Conservation (phyloP, 768 basidiomycete genomes). For the Suillus plorans region DNA sequence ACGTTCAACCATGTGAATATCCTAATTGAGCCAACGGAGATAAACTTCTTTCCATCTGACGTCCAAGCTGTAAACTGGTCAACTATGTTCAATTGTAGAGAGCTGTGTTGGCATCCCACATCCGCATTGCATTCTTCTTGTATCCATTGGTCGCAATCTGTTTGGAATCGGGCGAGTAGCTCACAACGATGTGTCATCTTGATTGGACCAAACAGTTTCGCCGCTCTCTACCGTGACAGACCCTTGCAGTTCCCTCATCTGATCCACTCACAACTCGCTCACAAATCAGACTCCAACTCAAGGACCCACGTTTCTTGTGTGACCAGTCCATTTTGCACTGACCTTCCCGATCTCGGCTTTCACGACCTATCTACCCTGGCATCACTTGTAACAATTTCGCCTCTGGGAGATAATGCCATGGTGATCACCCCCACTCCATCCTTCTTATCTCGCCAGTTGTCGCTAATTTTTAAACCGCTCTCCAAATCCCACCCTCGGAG, state of each 20-base stretch:
- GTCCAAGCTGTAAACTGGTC: conserved; percentile 1
- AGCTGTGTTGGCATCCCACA: neutral
- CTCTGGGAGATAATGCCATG: neutral
- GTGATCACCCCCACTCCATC: neutral
- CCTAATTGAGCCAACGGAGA: neutral
- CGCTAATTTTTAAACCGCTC: neutral
- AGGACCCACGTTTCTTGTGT: neutral
- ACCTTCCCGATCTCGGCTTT: neutral
- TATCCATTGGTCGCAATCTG: neutral
- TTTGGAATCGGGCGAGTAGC: neutral
- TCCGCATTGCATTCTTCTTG: neutral
- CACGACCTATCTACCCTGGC: neutral
- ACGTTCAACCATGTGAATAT: neutral
- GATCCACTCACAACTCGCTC: neutral
- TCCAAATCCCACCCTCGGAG: neutral
- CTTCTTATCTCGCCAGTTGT: neutral
- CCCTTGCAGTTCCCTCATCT: neutral
- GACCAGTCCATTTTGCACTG: neutral
- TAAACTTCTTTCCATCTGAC: neutral
- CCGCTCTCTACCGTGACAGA: neutral
- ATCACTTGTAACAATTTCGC: neutral
- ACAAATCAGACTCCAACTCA: neutral
- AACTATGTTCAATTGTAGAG: neutral
- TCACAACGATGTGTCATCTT: neutral
- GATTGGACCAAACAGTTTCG: neutral